These are phyloP conservation scores for Cynara cardunculus DNA, from an alignment of 129 eudicot genomes.

Conservation along the genomic window DNA sequence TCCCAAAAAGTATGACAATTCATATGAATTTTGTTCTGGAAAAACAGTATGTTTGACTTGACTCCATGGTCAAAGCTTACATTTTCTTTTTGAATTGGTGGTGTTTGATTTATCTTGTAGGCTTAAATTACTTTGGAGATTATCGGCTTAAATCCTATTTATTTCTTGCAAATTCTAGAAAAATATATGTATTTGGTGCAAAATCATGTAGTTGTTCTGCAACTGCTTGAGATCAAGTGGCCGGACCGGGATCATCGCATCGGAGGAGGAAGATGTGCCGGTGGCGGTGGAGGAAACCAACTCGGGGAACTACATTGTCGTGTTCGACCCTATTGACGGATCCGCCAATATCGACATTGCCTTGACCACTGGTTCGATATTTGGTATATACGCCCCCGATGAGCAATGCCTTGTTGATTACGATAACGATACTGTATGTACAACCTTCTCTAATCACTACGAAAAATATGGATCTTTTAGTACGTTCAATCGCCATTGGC, in stretches of 20 bases:
- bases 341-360: slow-evolving; percentile 89
- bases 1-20: not conserved
- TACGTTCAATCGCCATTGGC: no score
- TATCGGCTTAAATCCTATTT: not conserved
- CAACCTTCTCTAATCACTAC: not conserved
- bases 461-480: not conserved
- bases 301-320: slow-evolving; percentile 93
- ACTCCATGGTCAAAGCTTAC: not conserved
- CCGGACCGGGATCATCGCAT: slow-evolving; percentile 87
- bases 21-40: not conserved
- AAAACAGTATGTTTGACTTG: not conserved
- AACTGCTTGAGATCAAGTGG: slow-evolving; percentile 90
- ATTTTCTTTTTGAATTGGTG: not conserved
- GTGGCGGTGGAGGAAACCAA: slow-evolving; percentile 93
- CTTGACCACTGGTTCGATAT: slow-evolving; percentile 86
- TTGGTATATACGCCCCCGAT: slow-evolving; percentile 86
- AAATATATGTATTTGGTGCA: slow-evolving; percentile 16
- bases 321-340: slow-evolving; percentile 94
- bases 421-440: slow-evolving; percentile 49
- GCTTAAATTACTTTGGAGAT: not conserved
- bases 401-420: slow-evolving; percentile 70
- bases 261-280: slow-evolving; percentile 94
- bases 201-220: slow-evolving; percentile 66
- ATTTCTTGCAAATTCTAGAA: not conserved
- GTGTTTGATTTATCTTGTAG: not conserved